Evolutionary conservation across 2,329 filamentous ascomycete genomes (phyloP), one percentile per base, ranked within the genome.

Genomic region (Teratosphaeria viscida): DNA sequence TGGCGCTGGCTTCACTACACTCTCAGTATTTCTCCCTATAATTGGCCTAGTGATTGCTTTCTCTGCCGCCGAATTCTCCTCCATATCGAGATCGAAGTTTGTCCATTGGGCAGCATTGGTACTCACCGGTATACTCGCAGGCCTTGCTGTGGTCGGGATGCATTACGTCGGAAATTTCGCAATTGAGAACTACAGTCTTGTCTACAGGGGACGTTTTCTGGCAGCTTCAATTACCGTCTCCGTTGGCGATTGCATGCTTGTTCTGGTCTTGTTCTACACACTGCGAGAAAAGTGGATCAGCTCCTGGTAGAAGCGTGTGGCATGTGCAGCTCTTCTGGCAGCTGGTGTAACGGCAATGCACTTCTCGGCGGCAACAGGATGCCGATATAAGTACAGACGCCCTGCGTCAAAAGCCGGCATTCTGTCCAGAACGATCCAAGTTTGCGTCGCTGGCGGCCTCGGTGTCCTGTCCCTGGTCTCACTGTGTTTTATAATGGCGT

Each of bases 121-220:
- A 7, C 68, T 83, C 5, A 86, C 87, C 8, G 89, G 90, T 6
- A 69, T 84, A 1, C 78, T 92, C 52, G 87, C 87, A 1, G 90
- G 90, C 14, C 78, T 85, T 5, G 86, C 89, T 26, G 86, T 94
- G 56, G 90, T 87, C 61, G 88, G 87, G 35, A 94, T 95, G 90
- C 89, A 95, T 72, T 95, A 94, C 68, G 78, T 92, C 19, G 89
- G 89, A n/a, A 91, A 95, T 70, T 82, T 87, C 35, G 90, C 89
- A 37, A 90, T 92, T 62, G 79, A 80, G 32, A 92, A 95, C 71
- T 95, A 94, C 69, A 74, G 71, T 3, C 86, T 88, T 66, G 74
- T 78, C 11, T 91, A 92, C 65, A 72, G 75, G 3, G 69, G 76
- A 14, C 75, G 74, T 26, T 84, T 85, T 68, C 81, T 95, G 16